These are phyloP conservation scores for Serendipita indica DNA, from an alignment of 768 basidiomycete genomes.

Conservation along the genomic window DNA sequence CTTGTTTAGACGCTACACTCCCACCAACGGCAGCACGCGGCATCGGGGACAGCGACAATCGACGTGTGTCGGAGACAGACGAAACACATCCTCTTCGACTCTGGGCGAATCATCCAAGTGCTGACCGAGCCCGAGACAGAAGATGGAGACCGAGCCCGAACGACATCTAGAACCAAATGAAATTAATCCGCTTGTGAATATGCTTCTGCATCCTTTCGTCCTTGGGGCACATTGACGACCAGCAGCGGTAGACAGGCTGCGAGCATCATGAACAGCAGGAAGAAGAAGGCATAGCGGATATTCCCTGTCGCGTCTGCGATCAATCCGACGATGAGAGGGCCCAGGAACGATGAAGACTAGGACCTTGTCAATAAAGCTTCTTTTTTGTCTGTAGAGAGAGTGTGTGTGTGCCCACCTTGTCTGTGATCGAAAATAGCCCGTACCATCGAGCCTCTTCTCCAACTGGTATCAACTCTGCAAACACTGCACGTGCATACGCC, in stretches of 20 bases:
- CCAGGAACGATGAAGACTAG: conserved; percentile 83
- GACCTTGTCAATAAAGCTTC: not conserved
- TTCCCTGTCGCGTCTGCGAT: conserved; percentile 83
- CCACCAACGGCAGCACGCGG: too few relatives aligned
- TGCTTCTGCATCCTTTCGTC: conserved; percentile 35
- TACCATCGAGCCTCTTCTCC: conserved; percentile 87
- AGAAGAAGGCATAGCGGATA: conserved; percentile 82
- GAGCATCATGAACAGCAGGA: conserved; percentile 72
- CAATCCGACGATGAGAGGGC: conserved; percentile 75
- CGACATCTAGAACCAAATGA: too few relatives aligned
- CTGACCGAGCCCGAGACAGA: too few relatives aligned
- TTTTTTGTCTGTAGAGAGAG: conserved; percentile 17
- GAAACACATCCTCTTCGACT: too few relatives aligned
- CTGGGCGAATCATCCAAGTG: too few relatives aligned
- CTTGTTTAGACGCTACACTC: too few relatives aligned
- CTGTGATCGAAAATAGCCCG: conserved; percentile 78
- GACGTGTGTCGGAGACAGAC: too few relatives aligned
- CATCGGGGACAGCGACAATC: too few relatives aligned
- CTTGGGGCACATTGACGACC: conserved; percentile 53
- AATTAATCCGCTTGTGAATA: conserved; percentile 15
- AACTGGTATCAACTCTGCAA: conserved; percentile 71
- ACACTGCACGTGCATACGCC: conserved; percentile 74
- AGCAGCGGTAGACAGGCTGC: conserved; percentile 60
- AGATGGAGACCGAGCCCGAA: too few relatives aligned
- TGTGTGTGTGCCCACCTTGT: conserved; percentile 52